Evolutionary conservation across 495 filamentous ascomycete species (phyloP).

Genomic region (Penicillium canariense): DNA sequence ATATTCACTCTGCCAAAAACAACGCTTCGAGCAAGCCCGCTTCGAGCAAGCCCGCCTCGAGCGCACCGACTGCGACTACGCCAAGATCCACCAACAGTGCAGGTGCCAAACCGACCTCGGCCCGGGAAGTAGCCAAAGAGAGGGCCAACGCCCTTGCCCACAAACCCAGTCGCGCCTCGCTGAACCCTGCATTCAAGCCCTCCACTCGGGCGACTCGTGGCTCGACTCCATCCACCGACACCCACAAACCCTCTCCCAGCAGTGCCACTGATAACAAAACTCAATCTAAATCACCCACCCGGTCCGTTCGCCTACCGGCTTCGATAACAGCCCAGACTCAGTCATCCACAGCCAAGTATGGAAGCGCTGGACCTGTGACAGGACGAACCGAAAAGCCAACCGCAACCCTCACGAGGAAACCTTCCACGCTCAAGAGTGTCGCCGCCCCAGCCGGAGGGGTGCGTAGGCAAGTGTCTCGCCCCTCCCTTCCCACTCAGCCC

Average conservation of each 20-base stretch:
- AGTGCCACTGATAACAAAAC: slow-evolving; percentile 45
- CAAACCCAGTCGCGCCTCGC: slow-evolving; percentile 34
- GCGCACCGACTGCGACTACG: slow-evolving; percentile 26
- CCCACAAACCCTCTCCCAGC: slow-evolving; percentile 25
- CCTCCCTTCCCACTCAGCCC: slow-evolving; percentile 36
- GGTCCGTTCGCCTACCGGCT: slow-evolving; percentile 57
- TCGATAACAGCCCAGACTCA: slow-evolving; percentile 63
- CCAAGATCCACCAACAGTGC: slow-evolving; percentile 23
- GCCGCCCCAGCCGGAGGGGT: slow-evolving; percentile 23
- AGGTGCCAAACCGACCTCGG: slow-evolving; percentile 14
- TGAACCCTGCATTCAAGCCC: slow-evolving; percentile 29
- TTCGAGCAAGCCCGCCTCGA: slow-evolving; percentile 20
- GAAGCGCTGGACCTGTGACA: slow-evolving; percentile 37
- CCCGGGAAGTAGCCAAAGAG: slow-evolving; percentile 30
- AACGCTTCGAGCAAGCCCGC: slow-evolving; percentile 31
- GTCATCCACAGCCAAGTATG: slow-evolving; percentile 56
- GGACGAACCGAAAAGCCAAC: slow-evolving; percentile 43
- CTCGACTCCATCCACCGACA: slow-evolving; percentile 33
- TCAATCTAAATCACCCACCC: slow-evolving; percentile 62
- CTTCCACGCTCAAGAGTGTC: slow-evolving; percentile 38
- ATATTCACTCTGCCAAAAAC: slow-evolving; percentile 37
- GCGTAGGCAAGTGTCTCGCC: slow-evolving; percentile 40
- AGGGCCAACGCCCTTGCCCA: slow-evolving; percentile 27
- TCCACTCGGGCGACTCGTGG: slow-evolving; percentile 31
- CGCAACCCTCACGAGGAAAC: slow-evolving; percentile 42